Base-by-base conservation (phyloP, 2,329 filamentous ascomycete species). In the Tolypocladium tropicale region DNA sequence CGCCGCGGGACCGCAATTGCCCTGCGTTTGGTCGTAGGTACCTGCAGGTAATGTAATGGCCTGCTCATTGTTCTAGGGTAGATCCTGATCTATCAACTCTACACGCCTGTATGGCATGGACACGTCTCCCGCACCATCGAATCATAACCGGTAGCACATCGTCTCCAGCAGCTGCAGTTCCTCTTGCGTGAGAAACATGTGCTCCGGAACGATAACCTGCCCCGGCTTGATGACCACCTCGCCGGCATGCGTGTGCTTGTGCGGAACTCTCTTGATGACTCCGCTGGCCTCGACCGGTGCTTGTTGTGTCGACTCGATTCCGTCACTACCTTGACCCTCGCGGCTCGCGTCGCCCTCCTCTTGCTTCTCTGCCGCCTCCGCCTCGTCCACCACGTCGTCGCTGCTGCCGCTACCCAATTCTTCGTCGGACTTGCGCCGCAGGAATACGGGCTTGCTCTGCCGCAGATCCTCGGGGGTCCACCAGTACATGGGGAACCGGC, bases 401-500 rank as follows among this genome's bases (percentile, higher is more conserved):
- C 43, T 37, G 52, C 53, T 51, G 18, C 51, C 30, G 28, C 32
- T 21, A 21, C 48, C 52, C 41, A 53, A 57, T 6, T 53, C 51
- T 34, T 59, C 56, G n/a, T 55, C 51, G 7, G 58, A 56, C 12
- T 30, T 25, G 18, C 60, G 55, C 11, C 57, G 56, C n/a, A 34
- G 55, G 12, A 60, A 52, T 14, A 57, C 41, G 25, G 57, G 56
- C 34, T 41, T 52, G 23, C n/a, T 23, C 16, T 52, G 56, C 18
- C 58, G 49, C 54, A 71, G 41, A 6, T 71, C 62, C 21, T 68
- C 67, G 0, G 79, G 74, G 1, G 81, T 80, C 83, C 83, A 89
- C 87, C 87, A 91, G 66, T 88, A 90, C 2, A 80, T 60, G 0
- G 88, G 88, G 59, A 82, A 90, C 21, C 76, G 75, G 10, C 84